phyloP scores from a whole-genome alignment of 2,329 filamentous ascomycete species.

The Leptographium radiaticola region DNA sequence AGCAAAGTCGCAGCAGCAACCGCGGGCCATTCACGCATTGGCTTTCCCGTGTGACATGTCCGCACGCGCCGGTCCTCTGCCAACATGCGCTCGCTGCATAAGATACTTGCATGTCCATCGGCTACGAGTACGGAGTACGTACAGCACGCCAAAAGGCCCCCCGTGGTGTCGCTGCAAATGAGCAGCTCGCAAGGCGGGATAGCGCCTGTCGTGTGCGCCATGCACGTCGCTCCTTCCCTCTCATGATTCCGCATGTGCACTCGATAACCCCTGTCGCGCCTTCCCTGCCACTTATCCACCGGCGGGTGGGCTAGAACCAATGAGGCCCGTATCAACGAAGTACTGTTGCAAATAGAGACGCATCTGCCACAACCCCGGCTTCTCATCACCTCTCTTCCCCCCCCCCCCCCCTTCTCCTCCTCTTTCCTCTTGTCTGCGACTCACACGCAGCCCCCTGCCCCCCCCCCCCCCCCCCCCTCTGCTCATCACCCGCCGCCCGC shows the following conservation, averaged over 20 bases:
- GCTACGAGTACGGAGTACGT: no score
- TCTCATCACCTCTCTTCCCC: background rate
- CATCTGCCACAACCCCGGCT: background rate
- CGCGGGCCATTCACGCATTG: background rate
- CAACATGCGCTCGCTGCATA: no score
- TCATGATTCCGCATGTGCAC: background rate
- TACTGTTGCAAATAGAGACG: background rate
- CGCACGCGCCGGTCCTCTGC: background rate
- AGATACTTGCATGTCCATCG: no score
- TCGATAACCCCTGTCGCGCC: slow-evolving; percentile 2
- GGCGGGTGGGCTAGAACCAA: background rate
- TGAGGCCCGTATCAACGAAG: background rate
- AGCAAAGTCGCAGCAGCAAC: background rate
- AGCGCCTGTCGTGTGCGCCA: no score
- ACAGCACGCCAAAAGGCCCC: no score
- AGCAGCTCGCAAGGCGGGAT: no score
- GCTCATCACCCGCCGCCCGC: slow-evolving; percentile 1
- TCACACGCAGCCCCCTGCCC: no score
- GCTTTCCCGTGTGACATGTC: background rate
- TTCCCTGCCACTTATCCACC: slow-evolving; percentile 1
- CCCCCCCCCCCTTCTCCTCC: background rate
- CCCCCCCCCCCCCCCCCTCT: no score
- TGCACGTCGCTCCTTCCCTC: background rate
- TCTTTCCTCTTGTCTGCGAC: background rate
- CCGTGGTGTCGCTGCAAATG: no score